Evolutionary conservation across 1,284 basidiomycete genomes (phyloP), one percentile per base, ranked within the genome.

Genomic region (Fomitopsis pinicola): DNA sequence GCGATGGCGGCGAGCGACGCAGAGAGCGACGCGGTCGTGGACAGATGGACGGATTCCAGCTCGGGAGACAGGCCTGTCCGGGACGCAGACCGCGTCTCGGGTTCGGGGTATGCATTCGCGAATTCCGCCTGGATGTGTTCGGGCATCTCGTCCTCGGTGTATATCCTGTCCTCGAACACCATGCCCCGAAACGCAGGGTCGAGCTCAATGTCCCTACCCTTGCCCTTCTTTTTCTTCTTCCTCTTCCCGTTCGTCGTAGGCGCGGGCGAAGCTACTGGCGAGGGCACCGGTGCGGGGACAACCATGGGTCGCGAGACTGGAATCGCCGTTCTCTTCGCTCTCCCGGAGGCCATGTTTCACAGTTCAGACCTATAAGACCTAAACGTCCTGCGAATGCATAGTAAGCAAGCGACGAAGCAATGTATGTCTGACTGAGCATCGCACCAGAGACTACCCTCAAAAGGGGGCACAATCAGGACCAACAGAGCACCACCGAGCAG

Each of bases 171-270:
- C 9, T 73, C 52, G 52, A 67, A 36, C 67, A 65, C 12, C 59
- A 50, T 44, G 63, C 64, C n/a, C 66, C 54, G 2, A 54, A 55
- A 28, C 26, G 60, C 26, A 60, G 66, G 38, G 50, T 53, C 50
- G n/a, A 53, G 9, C 2, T 67, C 68, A 7, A 69, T 66, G 30
- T 67, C 71, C 65, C 72, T 76, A 36, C 72, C 76, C 66, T 82
- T 82, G 3, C 74, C 74, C 63, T 79, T 80, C 64, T 75, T 77
- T 72, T 79, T 82, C 73, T 79, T 81, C 68, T 78, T 79, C 74
- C 76, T 80, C 74, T 76, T 81, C 65, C 67, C 70, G 68, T 70
- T 72, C n/a, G 45, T 42, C 10, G 58, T 42, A 42, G 64, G 50
- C n/a, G 55, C 33, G 52, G 64, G 50, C 14, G 55, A n/a, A 28